Base-by-base conservation (phyloP, 2,329 filamentous ascomycete genomes). In the Talaromyces sp. region DNA sequence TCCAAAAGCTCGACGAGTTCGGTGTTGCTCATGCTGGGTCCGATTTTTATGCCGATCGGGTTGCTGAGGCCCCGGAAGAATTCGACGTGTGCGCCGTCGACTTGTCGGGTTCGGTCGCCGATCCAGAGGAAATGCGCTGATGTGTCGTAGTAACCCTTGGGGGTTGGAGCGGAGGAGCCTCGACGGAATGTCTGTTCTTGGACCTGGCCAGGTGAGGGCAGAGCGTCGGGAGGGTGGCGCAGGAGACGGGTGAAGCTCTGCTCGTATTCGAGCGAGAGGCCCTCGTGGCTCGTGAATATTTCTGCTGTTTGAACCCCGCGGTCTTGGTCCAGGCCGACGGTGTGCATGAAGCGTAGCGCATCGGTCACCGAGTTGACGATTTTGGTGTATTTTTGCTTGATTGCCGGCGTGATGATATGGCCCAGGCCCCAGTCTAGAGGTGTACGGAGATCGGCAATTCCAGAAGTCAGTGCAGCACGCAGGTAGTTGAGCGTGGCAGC, bases 61-160 rank as follows among this genome's bases (percentile, higher is more conserved):
- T 99, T 99, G 70, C 91, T 89, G 67, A 99, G 89, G 62, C 95
- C 95, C 53, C 95, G 89, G 84, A 98, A 96, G 82, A 96, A 99
- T 78, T 99, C 95, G 64, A 99, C 90, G 76, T 99, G 95, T 0
- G 90, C 93, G 68, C 93, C 91, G 72, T 95, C 90, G 53, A 97
- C 86, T 77, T 98, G 93, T 54, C 95, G 87, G 1, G 95, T 99
- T 66, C 95, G 90, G 76, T 99, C 95, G 59, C 95, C 95, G 69
- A 99, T 96, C 95, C 95, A 99, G 74, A 99, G 84, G 80, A 99
- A 98, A 74, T 99, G 95, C 0, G 92, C 91, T 4, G 92, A 96
- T 0, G 93, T 98, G 77, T 96, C 90, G 80, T 96, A 98, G 84
- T 91, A 96, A 70, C 88, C 87, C 70, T 85, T 85, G 17, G 76